Conservation (phyloP, 805 yeast species). For the Saturnispora hagleri region DNA sequence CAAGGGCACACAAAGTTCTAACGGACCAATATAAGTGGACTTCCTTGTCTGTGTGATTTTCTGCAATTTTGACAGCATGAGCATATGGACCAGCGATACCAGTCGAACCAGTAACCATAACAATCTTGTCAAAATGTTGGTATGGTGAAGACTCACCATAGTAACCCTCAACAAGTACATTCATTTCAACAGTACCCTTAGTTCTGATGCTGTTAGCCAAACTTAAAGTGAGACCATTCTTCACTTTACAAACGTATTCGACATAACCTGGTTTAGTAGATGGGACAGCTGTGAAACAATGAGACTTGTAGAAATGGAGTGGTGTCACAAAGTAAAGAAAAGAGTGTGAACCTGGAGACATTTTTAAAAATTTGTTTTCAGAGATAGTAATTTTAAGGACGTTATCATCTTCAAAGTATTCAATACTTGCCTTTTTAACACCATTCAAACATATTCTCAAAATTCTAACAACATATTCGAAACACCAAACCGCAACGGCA, state of each 20-base stretch:
- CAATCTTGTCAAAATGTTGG: constrained; percentile 41
- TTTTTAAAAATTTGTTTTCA: constrained; percentile 41
- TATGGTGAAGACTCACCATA: constrained; percentile 53
- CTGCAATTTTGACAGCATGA: constrained; percentile 30
- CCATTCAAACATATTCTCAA: constrained; percentile 31
- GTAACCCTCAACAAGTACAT: constrained; percentile 56
- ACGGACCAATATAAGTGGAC: constrained; percentile 56
- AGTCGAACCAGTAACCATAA: constrained; percentile 64
- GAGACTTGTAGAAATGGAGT: constrained; percentile 42
- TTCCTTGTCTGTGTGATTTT: constrained; percentile 24
- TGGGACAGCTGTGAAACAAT: constrained; percentile 57
- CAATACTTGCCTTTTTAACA: constrained; percentile 25
- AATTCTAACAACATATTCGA: constrained; percentile 44
- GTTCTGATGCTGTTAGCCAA: constrained; percentile 25
- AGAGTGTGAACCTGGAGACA: constrained; percentile 51
- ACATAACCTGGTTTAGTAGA: constrained; percentile 30
- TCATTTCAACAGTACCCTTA: constrained; percentile 19
- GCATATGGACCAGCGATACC: constrained; percentile 57
- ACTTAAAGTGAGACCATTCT: constrained; percentile 48
- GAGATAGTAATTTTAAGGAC: constrained; percentile 39
- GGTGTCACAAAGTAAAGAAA: constrained; percentile 49
- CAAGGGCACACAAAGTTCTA: constrained; percentile 40
- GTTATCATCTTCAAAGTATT: constrained; percentile 34
- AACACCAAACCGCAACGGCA: constrained; percentile 41
- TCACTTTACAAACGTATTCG: constrained; percentile 39